These are phyloP conservation scores for Aspergillus costaricaensis DNA, from an alignment of 2,329 filamentous ascomycete genomes.

Conservation along the genomic window DNA sequence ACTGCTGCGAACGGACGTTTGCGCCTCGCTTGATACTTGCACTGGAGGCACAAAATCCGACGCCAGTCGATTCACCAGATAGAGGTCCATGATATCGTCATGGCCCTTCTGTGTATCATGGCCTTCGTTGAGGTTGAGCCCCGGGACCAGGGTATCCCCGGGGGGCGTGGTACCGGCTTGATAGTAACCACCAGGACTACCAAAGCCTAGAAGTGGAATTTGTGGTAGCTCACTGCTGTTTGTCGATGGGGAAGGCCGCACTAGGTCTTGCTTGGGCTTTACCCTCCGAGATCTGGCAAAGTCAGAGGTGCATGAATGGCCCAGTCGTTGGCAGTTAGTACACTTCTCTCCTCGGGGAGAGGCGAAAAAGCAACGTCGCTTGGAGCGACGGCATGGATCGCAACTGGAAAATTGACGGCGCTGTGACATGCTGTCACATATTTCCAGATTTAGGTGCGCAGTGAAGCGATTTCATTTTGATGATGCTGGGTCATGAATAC, in stretches of 20 bases:
- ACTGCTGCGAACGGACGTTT: neutral
- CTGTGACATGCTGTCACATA: too few relatives aligned
- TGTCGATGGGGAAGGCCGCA: neutral
- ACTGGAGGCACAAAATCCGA: too few relatives aligned
- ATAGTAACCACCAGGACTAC: neutral
- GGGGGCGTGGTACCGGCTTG: neutral
- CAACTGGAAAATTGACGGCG: constrained; percentile 31
- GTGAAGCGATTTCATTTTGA: too few relatives aligned
- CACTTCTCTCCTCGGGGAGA: constrained; percentile 10
- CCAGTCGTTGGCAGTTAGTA: constrained; percentile 23
- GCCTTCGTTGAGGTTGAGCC: neutral
- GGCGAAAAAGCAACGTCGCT: constrained; percentile 26
- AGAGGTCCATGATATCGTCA: neutral
- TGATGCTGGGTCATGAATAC: too few relatives aligned
- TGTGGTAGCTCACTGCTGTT: neutral
- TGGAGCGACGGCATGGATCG: constrained; percentile 28
- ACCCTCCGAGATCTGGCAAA: constrained; percentile 15
- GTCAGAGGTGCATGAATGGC: constrained; percentile 25
- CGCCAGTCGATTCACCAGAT: neutral
- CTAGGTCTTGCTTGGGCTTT: neutral
- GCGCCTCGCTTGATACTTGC: too few relatives aligned
- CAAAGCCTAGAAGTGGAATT: neutral
- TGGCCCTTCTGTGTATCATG: neutral
- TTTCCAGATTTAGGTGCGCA: too few relatives aligned
- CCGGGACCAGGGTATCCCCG: neutral